Conservation (phyloP, 2,329 filamentous ascomycete genomes). For the Diplodia mutila region DNA sequence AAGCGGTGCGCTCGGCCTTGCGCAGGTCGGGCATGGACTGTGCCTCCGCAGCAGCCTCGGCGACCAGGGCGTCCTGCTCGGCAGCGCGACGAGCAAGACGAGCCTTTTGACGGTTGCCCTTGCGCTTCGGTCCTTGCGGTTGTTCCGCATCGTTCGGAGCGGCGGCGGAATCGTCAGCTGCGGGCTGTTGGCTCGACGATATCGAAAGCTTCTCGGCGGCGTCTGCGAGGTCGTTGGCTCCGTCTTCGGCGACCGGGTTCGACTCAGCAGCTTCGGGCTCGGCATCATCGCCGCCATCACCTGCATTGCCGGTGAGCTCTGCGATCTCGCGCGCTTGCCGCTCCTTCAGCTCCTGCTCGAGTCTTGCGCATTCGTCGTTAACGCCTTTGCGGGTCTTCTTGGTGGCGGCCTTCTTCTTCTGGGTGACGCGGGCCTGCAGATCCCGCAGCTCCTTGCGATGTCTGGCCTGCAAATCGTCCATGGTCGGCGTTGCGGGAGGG, state of each 20-base stretch:
- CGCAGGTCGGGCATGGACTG: constrained; percentile 46
- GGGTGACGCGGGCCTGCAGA: constrained; percentile 80
- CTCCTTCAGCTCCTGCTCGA: constrained; percentile 61
- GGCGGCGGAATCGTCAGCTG: constrained; percentile 9
- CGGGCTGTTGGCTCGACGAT: constrained; percentile 22
- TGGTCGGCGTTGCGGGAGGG: constrained; percentile 36
- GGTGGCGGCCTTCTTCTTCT: constrained; percentile 95
- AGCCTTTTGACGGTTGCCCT: constrained; percentile 89
- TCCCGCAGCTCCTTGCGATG: constrained; percentile 91
- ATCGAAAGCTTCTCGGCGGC: constrained; percentile 29
- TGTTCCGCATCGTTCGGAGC: background rate
- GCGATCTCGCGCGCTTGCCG: constrained; percentile 57
- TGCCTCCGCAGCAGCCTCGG: constrained; percentile 75
- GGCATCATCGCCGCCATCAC: constrained; percentile 29
- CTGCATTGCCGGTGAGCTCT: constrained; percentile 45
- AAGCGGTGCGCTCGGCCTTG: constrained; percentile 54
- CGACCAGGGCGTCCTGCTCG: constrained; percentile 72
- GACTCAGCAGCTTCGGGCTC: constrained; percentile 1
- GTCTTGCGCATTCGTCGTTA: constrained; percentile 65
- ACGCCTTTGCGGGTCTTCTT: constrained; percentile 71
- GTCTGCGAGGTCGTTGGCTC: constrained; percentile 24
- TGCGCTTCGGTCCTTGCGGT: constrained; percentile 56
- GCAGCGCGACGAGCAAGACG: constrained; percentile 86
- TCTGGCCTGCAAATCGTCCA: constrained; percentile 77
- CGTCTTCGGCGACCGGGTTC: background rate